Evolutionary conservation across 805 yeast genomes (phyloP).

Genomic region (Saccharomycopsis sp.): DNA sequence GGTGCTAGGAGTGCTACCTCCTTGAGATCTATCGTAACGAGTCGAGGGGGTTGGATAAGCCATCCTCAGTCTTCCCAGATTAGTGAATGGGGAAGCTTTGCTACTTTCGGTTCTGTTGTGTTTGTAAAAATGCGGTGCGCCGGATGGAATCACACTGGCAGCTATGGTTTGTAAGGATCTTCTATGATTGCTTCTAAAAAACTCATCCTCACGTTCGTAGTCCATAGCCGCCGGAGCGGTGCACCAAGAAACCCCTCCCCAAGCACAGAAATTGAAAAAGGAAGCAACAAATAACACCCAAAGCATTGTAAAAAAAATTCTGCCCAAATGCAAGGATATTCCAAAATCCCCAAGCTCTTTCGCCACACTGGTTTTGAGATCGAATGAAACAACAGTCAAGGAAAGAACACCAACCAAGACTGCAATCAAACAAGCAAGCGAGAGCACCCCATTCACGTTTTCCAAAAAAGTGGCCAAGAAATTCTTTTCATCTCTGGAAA

Average conservation of each 20-base stretch:
- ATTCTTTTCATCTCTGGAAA: constrained; percentile 5
- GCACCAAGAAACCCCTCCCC: constrained; percentile 47
- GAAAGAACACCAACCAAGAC: constrained; percentile 28
- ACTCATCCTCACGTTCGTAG: constrained; percentile 9
- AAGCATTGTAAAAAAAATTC: constrained; percentile 32
- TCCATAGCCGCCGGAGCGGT: constrained; percentile 32
- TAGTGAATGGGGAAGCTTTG: too few relatives aligned
- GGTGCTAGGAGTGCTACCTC: constrained; percentile 1
- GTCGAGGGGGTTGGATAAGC: too few relatives aligned
- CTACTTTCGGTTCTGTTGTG: too few relatives aligned
- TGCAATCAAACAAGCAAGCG: constrained; percentile 30
- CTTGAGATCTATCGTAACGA: too few relatives aligned
- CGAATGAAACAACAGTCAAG: constrained; percentile 26
- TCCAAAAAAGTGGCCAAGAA: constrained; percentile 23
- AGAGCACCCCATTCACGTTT: constrained; percentile 31
- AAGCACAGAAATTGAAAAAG: constrained; percentile 23
- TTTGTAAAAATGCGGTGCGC: too few relatives aligned
- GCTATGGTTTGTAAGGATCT: constrained; percentile 14
- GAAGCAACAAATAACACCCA: constrained; percentile 30
- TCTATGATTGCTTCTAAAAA: constrained; percentile 8
- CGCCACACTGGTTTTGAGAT: constrained; percentile 26
- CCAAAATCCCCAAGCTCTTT: constrained; percentile 39
- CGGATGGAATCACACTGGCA: too few relatives aligned
- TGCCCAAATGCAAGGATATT: constrained; percentile 34
- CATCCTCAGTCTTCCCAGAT: too few relatives aligned